Percentiles rank a stretch among this genome's conserved stretches.
Conservation (phyloP, 2,329 filamentous ascomycete species). For the Alternaria sp. region DNA sequence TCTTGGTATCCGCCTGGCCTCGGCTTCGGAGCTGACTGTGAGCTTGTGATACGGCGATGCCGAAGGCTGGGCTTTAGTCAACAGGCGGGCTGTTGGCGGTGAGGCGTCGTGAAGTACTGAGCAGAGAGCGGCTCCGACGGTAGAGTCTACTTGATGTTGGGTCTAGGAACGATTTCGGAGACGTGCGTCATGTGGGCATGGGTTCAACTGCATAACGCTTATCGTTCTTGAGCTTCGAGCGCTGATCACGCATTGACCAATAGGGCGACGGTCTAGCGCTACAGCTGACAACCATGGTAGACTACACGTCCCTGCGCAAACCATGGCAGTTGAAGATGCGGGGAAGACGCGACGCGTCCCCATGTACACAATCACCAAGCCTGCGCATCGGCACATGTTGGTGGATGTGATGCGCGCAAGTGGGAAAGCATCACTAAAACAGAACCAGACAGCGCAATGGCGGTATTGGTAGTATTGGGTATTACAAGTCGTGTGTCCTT, state of each 20-base stretch:
- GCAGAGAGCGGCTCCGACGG: background rate
- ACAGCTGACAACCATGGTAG: background rate
- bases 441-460: slow-evolving; percentile 14
- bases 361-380: background rate
- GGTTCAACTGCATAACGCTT: slow-evolving; percentile 18
- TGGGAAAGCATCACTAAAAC: background rate
- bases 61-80: slow-evolving; percentile 20
- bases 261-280: slow-evolving; percentile 1
- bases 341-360: background rate
- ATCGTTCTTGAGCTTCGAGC: background rate
- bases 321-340: background rate
- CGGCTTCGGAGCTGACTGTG: slow-evolving; percentile 20
- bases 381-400: background rate
- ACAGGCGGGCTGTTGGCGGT: slow-evolving; percentile 21
- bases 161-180: slow-evolving; percentile 7
- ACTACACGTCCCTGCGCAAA: background rate
- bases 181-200: slow-evolving; percentile 4
- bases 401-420: background rate
- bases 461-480: slow-evolving; percentile 33
- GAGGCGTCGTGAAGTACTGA: slow-evolving; percentile 3
- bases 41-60: slow-evolving; percentile 44
- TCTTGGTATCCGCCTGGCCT: slow-evolving; percentile 31
- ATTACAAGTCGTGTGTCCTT: slow-evolving; percentile 43
- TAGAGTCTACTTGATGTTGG: slow-evolving; percentile 20
- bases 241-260: slow-evolving; percentile 35